Conservation (phyloP, 441 rosid genomes). For the Daphne laureola region DNA sequence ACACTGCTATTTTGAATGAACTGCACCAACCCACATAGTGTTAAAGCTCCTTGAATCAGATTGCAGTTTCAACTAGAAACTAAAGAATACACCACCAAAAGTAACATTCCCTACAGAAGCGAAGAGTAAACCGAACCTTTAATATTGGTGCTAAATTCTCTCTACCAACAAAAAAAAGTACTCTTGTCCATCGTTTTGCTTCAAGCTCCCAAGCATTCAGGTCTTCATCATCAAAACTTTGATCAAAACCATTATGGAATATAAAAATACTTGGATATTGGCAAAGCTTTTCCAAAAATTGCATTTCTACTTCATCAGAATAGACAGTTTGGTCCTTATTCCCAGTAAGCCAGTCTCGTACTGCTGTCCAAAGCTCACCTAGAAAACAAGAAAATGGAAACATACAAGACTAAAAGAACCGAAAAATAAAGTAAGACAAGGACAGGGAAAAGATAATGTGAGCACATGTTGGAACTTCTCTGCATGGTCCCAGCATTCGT, state of each 20-base stretch:
- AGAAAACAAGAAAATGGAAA: not conserved
- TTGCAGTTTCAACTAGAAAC: not conserved
- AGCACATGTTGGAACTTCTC: too few species aligned
- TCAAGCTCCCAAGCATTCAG: conserved; percentile 84
- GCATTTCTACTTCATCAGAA: conserved; percentile 21
- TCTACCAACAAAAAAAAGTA: conserved; percentile 49
- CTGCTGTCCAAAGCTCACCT: conserved; percentile 52
- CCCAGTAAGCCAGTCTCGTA: conserved; percentile 69
- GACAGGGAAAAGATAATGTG: too few species aligned
- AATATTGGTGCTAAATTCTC: conserved; percentile 45
- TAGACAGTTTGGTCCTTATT: conserved; percentile 19
- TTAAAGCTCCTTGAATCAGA: conserved; percentile 4
- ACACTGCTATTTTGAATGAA: conserved; percentile 39
- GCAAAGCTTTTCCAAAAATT: conserved; percentile 45
- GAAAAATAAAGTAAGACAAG: too few species aligned
- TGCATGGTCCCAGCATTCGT: too few species aligned
- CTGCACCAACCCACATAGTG: conserved; percentile 36
- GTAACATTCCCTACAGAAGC: conserved; percentile 2
- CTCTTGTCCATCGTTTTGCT: conserved; percentile 82
- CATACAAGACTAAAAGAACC: too few species aligned
- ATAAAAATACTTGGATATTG: conserved; percentile 54
- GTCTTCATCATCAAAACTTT: conserved; percentile 79
- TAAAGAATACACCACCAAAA: conserved; percentile 11
- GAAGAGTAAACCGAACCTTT: conserved; percentile 39
- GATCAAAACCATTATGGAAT: conserved; percentile 24